Base-by-base conservation (phyloP, 495 filamentous ascomycete species). In the Neurospora hispaniola region DNA sequence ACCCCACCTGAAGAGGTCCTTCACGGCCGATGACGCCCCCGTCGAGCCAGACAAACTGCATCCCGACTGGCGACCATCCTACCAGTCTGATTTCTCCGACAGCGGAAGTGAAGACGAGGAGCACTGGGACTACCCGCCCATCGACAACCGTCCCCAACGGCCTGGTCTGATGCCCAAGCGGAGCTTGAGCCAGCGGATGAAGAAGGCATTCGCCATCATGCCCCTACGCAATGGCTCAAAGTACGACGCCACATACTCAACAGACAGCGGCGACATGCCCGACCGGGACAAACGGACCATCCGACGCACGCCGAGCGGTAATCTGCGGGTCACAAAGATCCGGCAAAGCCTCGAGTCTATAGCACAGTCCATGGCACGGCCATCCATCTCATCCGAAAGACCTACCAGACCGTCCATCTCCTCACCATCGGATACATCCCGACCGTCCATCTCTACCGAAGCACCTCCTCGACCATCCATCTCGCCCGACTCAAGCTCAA, bases 21-120 rank as follows among this genome's bases (percentile, higher is more conserved):
- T 83, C 0, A 82, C 82, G 9, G 75, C 80, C 1, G 82, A 83
- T 41, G 81, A 84, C 42, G 72, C 74, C 42, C 85, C 83, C 16
- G 69, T 80, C 2, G 86, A 88, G 70, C 84, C 86, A 43, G 86
- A 84, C 70, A 89, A 86, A 69, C 83, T 94, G 6, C 91, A 96
- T 77, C 93, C 93, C 2, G 91, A 91, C 80, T 97, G 94, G 94
- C 87, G 89, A 38, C 93, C 94, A 5, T 69, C 89, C 35, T 93
- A 92, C 78, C 54, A 66, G 27, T 91, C 89, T 85, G 90, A 92
- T 40, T 88, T 90, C 72, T 81, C 86, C 7, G 85, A 86, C 42
- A 84, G 82, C n/a, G 85, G 87, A 71, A 82, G 83, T 9, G 78
- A 84, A 12, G 81, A 85, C 40, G 81, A 83, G 14, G 78, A 79